Evolutionary conservation across 1,139 yeast genomes (phyloP).

Genomic region (Saccharomyces hybrid): DNA sequence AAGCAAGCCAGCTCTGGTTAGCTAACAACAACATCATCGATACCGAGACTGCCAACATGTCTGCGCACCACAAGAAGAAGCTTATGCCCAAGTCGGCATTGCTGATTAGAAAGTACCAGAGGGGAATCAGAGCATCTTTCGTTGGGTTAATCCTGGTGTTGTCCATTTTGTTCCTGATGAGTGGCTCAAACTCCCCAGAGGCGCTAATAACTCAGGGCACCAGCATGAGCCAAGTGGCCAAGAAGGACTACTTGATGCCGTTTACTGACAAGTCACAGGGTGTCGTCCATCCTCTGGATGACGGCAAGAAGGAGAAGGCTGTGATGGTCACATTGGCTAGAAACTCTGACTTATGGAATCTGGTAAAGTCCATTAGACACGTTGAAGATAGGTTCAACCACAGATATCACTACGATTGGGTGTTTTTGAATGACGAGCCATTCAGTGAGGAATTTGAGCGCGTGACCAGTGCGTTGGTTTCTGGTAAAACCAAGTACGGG

Average conservation of each 20-base stretch:
- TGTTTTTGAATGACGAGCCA: constrained; percentile 55
- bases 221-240: not conserved
- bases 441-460: constrained; percentile 42
- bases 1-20: not conserved
- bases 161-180: constrained; percentile 23
- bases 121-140: constrained; percentile 21
- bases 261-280: constrained; percentile 26
- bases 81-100: constrained; percentile 30
- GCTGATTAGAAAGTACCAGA: constrained; percentile 24
- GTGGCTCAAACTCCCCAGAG: constrained; percentile 7
- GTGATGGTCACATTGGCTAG: constrained; percentile 71
- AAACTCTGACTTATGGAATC: constrained; percentile 55
- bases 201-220: not conserved
- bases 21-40: not conserved
- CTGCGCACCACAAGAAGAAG: constrained; percentile 21
- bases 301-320: constrained; percentile 46
- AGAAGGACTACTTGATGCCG: constrained; percentile 18
- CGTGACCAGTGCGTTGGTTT: constrained; percentile 35
- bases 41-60: constrained; percentile 6
- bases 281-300: constrained; percentile 27
- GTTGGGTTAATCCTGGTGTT: constrained; percentile 20
- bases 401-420: constrained; percentile 63
- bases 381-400: constrained; percentile 71
- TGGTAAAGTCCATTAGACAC: constrained; percentile 55
- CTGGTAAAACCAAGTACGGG: constrained; percentile 48